A percentile compares a stretch with the other conserved stretches of the same genome.
Evolutionary conservation across 2,329 filamentous ascomycete species (phyloP).

Genomic region (Penicillium sp.): DNA sequence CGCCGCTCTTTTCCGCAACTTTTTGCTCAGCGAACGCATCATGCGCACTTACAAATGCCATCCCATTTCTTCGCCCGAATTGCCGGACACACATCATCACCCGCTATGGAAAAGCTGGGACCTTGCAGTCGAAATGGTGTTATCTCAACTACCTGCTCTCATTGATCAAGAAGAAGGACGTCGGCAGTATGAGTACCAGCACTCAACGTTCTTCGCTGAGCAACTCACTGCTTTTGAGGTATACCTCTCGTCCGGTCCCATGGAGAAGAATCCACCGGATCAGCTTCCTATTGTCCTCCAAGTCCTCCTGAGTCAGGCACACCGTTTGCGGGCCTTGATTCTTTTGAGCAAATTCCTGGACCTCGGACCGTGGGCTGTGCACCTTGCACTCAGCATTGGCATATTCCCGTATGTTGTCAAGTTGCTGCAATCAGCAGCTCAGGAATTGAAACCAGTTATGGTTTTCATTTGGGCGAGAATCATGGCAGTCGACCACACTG

Average conservation of each 20-base stretch:
- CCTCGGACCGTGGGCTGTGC: constrained; percentile 95
- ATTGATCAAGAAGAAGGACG: constrained; percentile 66
- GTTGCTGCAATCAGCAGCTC: constrained; percentile 83
- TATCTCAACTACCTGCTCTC: constrained; percentile 77
- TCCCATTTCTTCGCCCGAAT: constrained; percentile 77
- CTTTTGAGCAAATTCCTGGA: constrained; percentile 88
- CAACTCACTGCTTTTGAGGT: constrained; percentile 96
- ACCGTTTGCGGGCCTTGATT: constrained; percentile 81
- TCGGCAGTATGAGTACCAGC: constrained; percentile 78
- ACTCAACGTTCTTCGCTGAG: constrained; percentile 93
- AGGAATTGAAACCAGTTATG: constrained; percentile 95
- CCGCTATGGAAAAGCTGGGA: constrained; percentile 97
- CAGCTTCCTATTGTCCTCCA: constrained; percentile 94
- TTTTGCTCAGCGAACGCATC: constrained; percentile 83
- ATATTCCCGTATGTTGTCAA: constrained; percentile 99
- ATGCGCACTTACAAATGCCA: constrained; percentile 96
- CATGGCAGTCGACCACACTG: constrained; percentile 85
- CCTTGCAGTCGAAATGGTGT: constrained; percentile 85
- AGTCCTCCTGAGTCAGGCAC: constrained; percentile 89
- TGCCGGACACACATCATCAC: constrained; percentile 93
- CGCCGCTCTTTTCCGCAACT: constrained; percentile 93
- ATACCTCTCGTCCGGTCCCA: constrained; percentile 75
- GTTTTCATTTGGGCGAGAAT: constrained; percentile 98
- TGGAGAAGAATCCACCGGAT: constrained; percentile 78
- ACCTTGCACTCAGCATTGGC: constrained; percentile 89